Conservation (phyloP, 495 filamentous ascomycete species). For the Penicillium dipodomyicola region DNA sequence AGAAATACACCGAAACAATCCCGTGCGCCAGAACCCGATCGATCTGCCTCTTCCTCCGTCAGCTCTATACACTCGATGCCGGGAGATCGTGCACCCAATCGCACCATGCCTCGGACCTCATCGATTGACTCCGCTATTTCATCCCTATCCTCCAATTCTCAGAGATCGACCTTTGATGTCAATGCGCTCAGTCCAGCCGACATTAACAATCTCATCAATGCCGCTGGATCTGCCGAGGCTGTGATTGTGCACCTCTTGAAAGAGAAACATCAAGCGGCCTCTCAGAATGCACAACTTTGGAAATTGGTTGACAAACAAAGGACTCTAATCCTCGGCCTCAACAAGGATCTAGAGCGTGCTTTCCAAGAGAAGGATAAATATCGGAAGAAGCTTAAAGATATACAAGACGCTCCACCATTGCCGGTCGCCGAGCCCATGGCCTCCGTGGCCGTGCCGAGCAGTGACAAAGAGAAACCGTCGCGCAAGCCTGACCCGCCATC, state of each 20-base stretch:
- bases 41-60: constrained; percentile 35
- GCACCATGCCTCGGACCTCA: constrained; percentile 69
- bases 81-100: constrained; percentile 36
- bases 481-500: constrained; percentile 5
- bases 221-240: constrained; percentile 86
- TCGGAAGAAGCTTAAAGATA: constrained; percentile 82
- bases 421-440: constrained; percentile 33
- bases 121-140: constrained; percentile 96
- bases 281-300: constrained; percentile 93
- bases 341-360: constrained; percentile 89
- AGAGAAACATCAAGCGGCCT: constrained; percentile 82
- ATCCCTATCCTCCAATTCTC: constrained; percentile 68
- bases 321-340: constrained; percentile 86
- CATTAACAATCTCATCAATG: constrained; percentile 68
- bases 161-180: constrained; percentile 62
- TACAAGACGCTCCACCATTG: constrained; percentile 52
- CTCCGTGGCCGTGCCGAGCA: constrained; percentile 10
- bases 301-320: constrained; percentile 94
- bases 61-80: constrained; percentile 33
- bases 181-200: constrained; percentile 53
- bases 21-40: constrained; percentile 29
- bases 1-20: constrained; percentile 26
- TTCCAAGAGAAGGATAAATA: constrained; percentile 95
- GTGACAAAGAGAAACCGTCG: not conserved
- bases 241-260: constrained; percentile 84